A percentile compares a stretch with the other conserved stretches of the same genome.
Evolutionary conservation across 805 yeast species (phyloP).

Genomic region (Torulaspora franciscae): DNA sequence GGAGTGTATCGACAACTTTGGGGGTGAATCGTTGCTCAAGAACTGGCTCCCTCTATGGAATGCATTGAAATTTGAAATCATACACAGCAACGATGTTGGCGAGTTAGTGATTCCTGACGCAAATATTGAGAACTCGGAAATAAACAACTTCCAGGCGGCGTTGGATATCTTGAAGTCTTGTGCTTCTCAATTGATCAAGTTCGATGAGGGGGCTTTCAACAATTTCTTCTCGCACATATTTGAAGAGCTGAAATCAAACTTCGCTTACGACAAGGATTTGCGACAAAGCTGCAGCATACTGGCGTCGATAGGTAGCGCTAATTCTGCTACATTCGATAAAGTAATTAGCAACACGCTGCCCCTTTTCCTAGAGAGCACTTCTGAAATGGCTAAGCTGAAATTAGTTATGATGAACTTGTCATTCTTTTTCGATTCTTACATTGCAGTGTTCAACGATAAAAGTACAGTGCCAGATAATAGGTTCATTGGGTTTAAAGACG

Average conservation of each 20-base stretch:
- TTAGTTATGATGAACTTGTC: constrained; percentile 56
- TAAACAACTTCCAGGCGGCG: constrained; percentile 41
- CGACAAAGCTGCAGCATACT: constrained; percentile 62
- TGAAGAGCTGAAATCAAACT: constrained; percentile 51
- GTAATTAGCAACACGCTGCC: constrained; percentile 47
- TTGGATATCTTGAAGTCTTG: constrained; percentile 45
- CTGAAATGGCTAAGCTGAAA: constrained; percentile 54
- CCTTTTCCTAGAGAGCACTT: constrained; percentile 36
- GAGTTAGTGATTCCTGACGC: constrained; percentile 14
- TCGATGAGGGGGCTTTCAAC: constrained; percentile 34
- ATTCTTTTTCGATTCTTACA: constrained; percentile 49
- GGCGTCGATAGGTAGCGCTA: constrained; percentile 49
- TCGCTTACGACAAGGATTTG: constrained; percentile 48
- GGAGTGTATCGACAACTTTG: constrained; percentile 51
- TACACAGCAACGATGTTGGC: constrained; percentile 65
- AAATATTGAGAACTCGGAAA: constrained; percentile 35
- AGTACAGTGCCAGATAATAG: constrained; percentile 30
- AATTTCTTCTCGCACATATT: constrained; percentile 39
- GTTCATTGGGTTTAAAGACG: constrained; percentile 53
- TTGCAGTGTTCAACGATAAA: constrained; percentile 36
- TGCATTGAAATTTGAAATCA: constrained; percentile 80
- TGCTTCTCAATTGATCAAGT: constrained; percentile 35
- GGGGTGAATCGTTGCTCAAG: constrained; percentile 43
- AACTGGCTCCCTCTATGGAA: constrained; percentile 81
- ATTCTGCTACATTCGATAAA: constrained; percentile 43